Conservation (phyloP, 441 rosid species). For the Euphorbia celastroides region DNA sequence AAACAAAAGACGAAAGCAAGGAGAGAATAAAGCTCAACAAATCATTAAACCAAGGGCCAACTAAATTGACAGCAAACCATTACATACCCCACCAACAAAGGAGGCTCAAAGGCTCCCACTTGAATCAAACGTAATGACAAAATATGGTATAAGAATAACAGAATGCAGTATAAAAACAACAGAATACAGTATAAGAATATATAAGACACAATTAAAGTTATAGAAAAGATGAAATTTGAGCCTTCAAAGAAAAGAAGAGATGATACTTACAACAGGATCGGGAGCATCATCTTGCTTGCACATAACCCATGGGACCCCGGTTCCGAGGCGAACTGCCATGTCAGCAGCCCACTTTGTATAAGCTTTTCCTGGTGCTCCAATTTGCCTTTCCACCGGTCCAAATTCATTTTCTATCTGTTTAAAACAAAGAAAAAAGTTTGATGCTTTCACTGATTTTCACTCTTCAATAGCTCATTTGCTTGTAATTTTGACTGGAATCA, state of each 20-base stretch:
- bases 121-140: constrained; percentile 6
- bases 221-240: constrained; percentile 11
- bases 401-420: constrained; percentile 92
- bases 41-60: constrained; percentile 8
- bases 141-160: not conserved
- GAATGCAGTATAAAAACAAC: too few relatives aligned
- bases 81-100: constrained; percentile 19
- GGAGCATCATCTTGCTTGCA: constrained; percentile 98
- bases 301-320: constrained; percentile 99
- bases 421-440: constrained; percentile 13
- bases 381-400: constrained; percentile 77
- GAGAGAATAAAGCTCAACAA: constrained; percentile 13
- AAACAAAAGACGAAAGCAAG: constrained; percentile 13
- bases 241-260: constrained; percentile 10
- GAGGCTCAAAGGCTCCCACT: not conserved
- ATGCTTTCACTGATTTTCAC: not conserved
- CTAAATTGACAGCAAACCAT: constrained; percentile 10
- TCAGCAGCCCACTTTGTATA: constrained; percentile 87
- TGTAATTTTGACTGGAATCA: not conserved
- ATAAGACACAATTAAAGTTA: constrained; percentile 21
- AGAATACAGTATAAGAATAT: not conserved
- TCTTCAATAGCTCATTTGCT: not conserved
- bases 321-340: constrained; percentile 86
- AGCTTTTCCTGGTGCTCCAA: constrained; percentile 65
- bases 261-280: constrained; percentile 59